Percentiles rank a stretch among this genome's conserved stretches.
Conservation (phyloP, 345 rosid genomes). For the Abelmoschus esculentus region DNA sequence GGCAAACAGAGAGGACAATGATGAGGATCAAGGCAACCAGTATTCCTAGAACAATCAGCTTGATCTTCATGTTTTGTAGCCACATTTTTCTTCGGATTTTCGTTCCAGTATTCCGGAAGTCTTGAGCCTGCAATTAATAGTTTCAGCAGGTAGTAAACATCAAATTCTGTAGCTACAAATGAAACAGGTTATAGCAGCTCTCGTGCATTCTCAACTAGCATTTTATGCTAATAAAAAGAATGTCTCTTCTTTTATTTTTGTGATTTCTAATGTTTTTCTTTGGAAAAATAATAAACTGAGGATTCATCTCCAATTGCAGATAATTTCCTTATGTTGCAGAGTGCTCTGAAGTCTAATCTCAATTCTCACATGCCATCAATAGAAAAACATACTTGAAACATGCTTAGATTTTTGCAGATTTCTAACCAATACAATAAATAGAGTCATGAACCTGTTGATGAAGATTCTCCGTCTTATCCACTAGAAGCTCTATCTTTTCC, state of each 20-base stretch:
- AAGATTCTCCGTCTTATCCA: conserved; percentile 97
- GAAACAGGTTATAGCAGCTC: neutral
- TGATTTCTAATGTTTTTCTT: neutral
- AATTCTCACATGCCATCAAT: neutral
- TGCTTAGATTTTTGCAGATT: neutral
- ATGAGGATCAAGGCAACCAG: conserved; percentile 62
- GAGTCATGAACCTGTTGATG: conserved; percentile 67
- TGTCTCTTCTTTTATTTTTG: neutral
- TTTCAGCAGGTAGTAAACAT: neutral
- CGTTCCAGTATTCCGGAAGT: conserved; percentile 78
- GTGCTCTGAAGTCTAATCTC: neutral
- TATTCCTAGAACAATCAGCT: conserved; percentile 72
- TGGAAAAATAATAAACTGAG: neutral
- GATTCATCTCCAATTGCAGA: neutral
- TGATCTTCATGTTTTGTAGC: conserved; percentile 91
- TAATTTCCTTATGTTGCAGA: neutral
- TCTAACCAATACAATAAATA: neutral
- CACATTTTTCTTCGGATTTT: conserved; percentile 87
- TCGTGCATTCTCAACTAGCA: neutral
- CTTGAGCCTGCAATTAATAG: conserved; percentile 62
- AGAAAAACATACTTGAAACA: conserved; percentile 2
- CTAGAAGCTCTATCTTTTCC: conserved; percentile 96
- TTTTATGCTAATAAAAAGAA: neutral
- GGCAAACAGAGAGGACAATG: conserved; percentile 66
- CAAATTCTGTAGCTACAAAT: neutral